Evolutionary conservation across 345 rosid genomes (phyloP).

Genomic region (Salix arbutifolia): DNA sequence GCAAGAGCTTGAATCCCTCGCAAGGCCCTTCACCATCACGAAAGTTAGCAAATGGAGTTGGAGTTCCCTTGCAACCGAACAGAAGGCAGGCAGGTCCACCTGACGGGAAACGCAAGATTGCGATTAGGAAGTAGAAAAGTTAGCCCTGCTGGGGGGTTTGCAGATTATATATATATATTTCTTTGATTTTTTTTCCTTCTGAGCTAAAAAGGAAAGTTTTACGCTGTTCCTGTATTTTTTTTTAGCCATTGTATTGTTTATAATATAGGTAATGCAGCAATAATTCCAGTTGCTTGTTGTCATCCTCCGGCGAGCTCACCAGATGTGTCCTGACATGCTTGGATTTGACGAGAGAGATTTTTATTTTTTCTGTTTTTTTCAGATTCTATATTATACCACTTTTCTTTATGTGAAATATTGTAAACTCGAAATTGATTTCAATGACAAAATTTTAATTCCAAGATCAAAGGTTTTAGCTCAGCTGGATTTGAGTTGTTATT

Average conservation of each 20-base stretch:
- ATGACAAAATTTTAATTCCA: background rate
- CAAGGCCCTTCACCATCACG: slow-evolving; percentile 66
- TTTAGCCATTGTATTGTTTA: slow-evolving; percentile 27
- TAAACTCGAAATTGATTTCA: background rate
- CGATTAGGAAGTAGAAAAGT: slow-evolving; percentile 49
- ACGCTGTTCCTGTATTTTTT: background rate
- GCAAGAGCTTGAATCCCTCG: slow-evolving; percentile 47
- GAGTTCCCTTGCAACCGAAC: slow-evolving; percentile 34
- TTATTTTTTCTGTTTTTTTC: background rate
- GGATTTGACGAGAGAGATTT: slow-evolving; percentile 18
- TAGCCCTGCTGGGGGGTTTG: slow-evolving; percentile 32
- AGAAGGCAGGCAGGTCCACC: slow-evolving; percentile 50
- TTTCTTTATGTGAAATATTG: slow-evolving; percentile 3
- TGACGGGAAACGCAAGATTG: slow-evolving; percentile 61
- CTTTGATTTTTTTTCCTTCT: slow-evolving; percentile 10
- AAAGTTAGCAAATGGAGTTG: slow-evolving; percentile 48
- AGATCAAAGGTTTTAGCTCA: background rate
- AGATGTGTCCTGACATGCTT: slow-evolving; percentile 23
- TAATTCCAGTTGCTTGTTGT: slow-evolving; percentile 44
- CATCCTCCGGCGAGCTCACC: slow-evolving; percentile 12
- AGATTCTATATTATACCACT: slow-evolving; percentile 11
- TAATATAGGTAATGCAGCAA: slow-evolving; percentile 41
- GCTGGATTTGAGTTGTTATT: background rate
- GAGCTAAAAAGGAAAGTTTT: slow-evolving; percentile 17
- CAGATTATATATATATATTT: slow-evolving; percentile 14